A percentile compares a stretch with the other conserved stretches of the same genome.
These are phyloP conservation scores for Fraxinus paxiana DNA, from an alignment of 305 asterid genomes.

Conservation along the genomic window DNA sequence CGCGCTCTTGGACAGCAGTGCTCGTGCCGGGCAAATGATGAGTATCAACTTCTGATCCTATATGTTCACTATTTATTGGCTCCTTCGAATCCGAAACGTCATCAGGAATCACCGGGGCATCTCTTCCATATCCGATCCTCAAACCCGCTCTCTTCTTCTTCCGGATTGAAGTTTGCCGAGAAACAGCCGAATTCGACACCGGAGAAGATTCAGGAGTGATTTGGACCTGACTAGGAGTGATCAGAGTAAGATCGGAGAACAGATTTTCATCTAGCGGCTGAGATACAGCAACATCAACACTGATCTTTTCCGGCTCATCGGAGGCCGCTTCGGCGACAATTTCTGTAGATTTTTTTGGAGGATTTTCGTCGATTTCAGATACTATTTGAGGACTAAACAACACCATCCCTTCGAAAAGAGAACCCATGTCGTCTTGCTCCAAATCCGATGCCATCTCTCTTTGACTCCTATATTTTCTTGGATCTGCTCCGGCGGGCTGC, in stretches of 20 bases:
- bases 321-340: conserved; percentile 4
- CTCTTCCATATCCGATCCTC: conserved; percentile 51
- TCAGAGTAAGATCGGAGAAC: conserved; percentile 47
- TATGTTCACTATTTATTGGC: neutral
- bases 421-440: conserved; percentile 36
- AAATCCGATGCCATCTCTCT: conserved; percentile 1
- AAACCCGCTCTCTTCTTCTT: conserved; percentile 39
- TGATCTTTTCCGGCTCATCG: neutral
- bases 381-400: conserved; percentile 30
- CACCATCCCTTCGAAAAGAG: conserved; percentile 52
- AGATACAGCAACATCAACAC: neutral
- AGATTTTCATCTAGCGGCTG: conserved; percentile 41
- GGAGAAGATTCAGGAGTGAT: conserved; percentile 14
- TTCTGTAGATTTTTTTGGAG: conserved; percentile 3
- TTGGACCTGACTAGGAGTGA: conserved; percentile 13
- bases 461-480: neutral
- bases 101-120: neutral
- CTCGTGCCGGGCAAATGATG: neutral
- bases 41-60: conserved; percentile 11
- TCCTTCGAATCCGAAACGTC: conserved; percentile 1
- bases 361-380: neutral
- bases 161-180: conserved; percentile 29
- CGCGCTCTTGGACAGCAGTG: conserved; percentile 8
- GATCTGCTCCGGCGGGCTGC: neutral
- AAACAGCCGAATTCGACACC: neutral